These are phyloP conservation scores for Epithemia pelagica DNA, from an alignment of 108 stramenopile genomes.

Conservation along the genomic window DNA sequence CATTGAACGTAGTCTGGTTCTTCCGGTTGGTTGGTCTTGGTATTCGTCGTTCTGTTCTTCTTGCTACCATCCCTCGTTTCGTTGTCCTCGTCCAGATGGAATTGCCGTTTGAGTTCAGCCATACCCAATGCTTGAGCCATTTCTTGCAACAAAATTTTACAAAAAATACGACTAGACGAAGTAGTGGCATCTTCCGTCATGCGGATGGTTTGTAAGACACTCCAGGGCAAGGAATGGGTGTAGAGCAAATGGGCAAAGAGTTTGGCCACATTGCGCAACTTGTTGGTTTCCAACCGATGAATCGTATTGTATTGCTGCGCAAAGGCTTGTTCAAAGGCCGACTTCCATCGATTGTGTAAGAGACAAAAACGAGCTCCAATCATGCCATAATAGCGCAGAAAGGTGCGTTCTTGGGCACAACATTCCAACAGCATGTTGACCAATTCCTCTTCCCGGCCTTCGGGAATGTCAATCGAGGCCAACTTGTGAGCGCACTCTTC, in stretches of 20 bases:
- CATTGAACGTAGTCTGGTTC: conserved; percentile 59
- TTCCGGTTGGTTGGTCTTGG: not conserved
- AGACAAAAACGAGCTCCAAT: conserved; percentile 93
- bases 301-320: conserved; percentile 84
- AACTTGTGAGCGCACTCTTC: conserved; percentile 99
- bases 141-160: conserved; percentile 96
- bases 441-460: conserved; percentile 76
- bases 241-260: conserved; percentile 97
- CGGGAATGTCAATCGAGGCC: conserved; percentile 88
- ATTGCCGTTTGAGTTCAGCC: conserved; percentile 51
- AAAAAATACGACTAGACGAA: conserved; percentile 93
- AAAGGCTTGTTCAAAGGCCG: conserved; percentile 86
- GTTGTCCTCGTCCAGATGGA: conserved; percentile 45
- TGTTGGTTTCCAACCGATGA: conserved; percentile 98
- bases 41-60: not conserved
- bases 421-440: conserved; percentile 99
- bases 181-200: conserved; percentile 98
- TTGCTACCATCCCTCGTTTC: conserved; percentile 25
- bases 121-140: conserved; percentile 96
- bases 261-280: conserved; percentile 97
- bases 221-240: conserved; percentile 97
- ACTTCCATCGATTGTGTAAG: conserved; percentile 78
- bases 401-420: conserved; percentile 96
- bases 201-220: conserved; percentile 78
- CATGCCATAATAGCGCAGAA: conserved; percentile 92